Conservation (phyloP, 441 rosid species). For the Arabidopsis hybrid region DNA sequence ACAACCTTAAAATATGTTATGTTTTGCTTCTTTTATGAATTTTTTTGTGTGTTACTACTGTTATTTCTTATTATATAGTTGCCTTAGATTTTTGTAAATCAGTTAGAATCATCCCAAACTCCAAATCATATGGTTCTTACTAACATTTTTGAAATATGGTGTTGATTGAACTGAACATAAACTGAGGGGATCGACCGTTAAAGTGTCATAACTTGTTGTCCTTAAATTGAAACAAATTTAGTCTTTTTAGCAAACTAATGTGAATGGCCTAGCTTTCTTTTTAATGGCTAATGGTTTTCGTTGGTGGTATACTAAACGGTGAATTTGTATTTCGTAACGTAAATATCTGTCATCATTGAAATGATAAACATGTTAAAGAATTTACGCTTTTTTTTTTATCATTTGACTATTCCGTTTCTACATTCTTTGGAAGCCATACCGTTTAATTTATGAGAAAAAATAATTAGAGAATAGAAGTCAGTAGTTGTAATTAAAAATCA, state of each 20-base stretch:
- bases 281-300: background rate
- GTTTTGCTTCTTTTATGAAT: background rate
- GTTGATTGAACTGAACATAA: background rate
- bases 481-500: background rate
- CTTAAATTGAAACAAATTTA: background rate
- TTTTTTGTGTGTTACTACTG: constrained; percentile 3
- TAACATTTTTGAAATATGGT: too few species aligned
- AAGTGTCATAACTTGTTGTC: background rate
- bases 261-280: background rate
- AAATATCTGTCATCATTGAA: background rate
- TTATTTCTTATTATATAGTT: background rate
- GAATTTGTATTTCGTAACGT: background rate
- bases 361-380: background rate
- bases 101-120: too few species aligned
- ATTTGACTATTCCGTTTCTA: background rate
- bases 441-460: background rate
- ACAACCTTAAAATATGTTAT: constrained; percentile 4
- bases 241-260: background rate
- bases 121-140: background rate
- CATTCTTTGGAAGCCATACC: too few species aligned
- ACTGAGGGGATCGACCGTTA: background rate
- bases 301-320: background rate
- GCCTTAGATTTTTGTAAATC: background rate
- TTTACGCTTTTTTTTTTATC: background rate
- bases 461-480: background rate